Percentiles rank a stretch among this genome's conserved stretches.
Evolutionary conservation across 192 early-diverging fungal genomes (phyloP).

Genomic region (Nowakowskiella sp.): DNA sequence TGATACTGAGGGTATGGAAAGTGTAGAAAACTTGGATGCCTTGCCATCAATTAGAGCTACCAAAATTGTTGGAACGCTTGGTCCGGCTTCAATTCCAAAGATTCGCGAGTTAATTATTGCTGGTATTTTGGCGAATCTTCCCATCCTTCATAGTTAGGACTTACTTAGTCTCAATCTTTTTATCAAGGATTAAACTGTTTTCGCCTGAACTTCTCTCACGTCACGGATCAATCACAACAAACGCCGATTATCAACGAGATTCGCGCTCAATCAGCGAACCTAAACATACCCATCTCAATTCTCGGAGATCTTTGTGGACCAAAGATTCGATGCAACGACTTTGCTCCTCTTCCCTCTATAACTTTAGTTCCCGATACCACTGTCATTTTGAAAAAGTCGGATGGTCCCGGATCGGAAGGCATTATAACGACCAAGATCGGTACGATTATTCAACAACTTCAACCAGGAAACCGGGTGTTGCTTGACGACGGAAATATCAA

Average conservation of each 20-base stretch:
- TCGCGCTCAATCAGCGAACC: conserved; percentile 26
- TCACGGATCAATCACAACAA: conserved; percentile 36
- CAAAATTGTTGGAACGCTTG: conserved; percentile 47
- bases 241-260: conserved; percentile 38
- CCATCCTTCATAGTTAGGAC: neutral
- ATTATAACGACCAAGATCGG: conserved; percentile 37
- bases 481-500: conserved; percentile 43
- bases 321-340: conserved; percentile 49
- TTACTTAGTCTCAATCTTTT: neutral
- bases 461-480: conserved; percentile 40
- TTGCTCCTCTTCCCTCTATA: conserved; percentile 34
- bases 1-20: too few relatives aligned
- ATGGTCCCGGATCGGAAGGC: conserved; percentile 26
- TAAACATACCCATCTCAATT: conserved; percentile 41
- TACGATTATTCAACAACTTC: conserved; percentile 32
- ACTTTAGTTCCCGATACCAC: conserved; percentile 10
- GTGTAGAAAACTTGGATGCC: too few relatives aligned
- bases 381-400: conserved; percentile 24
- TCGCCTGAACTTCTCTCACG: conserved; percentile 46
- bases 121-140: conserved; percentile 16
- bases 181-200: conserved; percentile 39
- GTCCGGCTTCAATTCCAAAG: conserved; percentile 41
- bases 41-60: conserved; percentile 16
- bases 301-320: conserved; percentile 46
- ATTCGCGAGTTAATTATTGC: conserved; percentile 41